These are phyloP conservation scores for Hawksworthiomyces lignivorus DNA, from an alignment of 2,329 filamentous ascomycete genomes.

Conservation along the genomic window DNA sequence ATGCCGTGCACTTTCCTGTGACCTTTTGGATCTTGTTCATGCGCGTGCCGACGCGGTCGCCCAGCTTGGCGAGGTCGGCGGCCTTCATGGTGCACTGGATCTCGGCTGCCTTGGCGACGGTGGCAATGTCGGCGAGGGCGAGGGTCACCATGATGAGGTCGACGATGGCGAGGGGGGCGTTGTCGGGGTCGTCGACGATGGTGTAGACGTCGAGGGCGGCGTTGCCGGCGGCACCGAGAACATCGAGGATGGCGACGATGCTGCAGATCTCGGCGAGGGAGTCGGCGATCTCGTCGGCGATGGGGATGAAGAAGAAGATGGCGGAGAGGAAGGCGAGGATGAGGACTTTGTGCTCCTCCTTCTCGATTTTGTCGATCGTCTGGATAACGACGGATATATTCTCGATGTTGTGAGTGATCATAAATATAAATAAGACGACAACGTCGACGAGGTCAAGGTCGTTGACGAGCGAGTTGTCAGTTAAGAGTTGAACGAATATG, in stretches of 20 bases:
- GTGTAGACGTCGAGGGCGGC: constrained; percentile 13
- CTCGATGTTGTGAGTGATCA: constrained; percentile 14
- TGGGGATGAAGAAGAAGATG: constrained; percentile 21
- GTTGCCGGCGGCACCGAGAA: constrained; percentile 6
- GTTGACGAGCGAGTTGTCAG: not conserved
- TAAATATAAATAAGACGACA: constrained; percentile 14
- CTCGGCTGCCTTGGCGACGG: too few relatives aligned
- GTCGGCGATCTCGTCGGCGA: constrained; percentile 13
- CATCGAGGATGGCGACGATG: constrained; percentile 3
- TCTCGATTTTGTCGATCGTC: constrained; percentile 18
- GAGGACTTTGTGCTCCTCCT: constrained; percentile 20
- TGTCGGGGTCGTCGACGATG: constrained; percentile 11
- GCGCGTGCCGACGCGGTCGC: too few relatives aligned
- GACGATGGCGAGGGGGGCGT: constrained; percentile 15
- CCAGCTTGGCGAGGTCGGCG: too few relatives aligned
- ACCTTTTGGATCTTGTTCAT: too few relatives aligned
- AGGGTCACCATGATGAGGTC: constrained; percentile 11
- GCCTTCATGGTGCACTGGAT: too few relatives aligned
- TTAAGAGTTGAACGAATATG: constrained; percentile 3
- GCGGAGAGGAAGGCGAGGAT: constrained; percentile 21
- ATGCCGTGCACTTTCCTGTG: too few relatives aligned
- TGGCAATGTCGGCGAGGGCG: too few relatives aligned
- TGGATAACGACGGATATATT: constrained; percentile 18
- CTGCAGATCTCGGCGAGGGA: not conserved
- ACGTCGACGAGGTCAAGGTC: constrained; percentile 16